Percentiles rank a stretch among this genome's conserved stretches.
These are phyloP conservation scores for Mentha longifolia DNA, from an alignment of 257 asterid species.

Conservation along the genomic window DNA sequence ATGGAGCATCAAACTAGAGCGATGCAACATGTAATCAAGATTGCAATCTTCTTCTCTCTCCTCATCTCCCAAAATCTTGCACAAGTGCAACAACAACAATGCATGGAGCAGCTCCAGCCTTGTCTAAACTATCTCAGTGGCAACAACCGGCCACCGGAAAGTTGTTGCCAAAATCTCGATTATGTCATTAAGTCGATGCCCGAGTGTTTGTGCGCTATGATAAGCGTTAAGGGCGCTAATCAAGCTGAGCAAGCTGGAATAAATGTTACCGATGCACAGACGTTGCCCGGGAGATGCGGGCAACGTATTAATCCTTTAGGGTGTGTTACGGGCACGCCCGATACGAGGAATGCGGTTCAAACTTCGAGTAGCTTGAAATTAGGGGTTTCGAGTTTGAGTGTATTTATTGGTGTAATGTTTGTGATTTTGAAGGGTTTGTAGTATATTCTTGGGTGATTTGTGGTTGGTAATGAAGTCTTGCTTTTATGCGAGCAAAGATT, in stretches of 20 bases:
- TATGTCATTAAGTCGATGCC: conserved; percentile 62
- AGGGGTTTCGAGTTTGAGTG: conserved; percentile 11
- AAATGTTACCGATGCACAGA: conserved; percentile 63
- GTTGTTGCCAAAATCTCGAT: conserved; percentile 68
- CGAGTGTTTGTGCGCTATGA: conserved; percentile 73
- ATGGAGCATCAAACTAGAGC: conserved; percentile 28
- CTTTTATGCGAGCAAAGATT: background rate
- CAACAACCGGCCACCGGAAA: conserved; percentile 56
- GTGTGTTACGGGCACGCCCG: conserved; percentile 71
- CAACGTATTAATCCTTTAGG: conserved; percentile 80
- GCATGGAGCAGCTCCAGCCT: conserved; percentile 63
- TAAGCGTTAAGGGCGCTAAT: conserved; percentile 66
- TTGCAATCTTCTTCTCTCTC: conserved; percentile 32
- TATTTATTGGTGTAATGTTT: conserved; percentile 17
- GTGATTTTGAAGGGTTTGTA: conserved; percentile 19
- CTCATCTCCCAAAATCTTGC: conserved; percentile 34
- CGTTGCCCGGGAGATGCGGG: conserved; percentile 81
- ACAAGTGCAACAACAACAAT: conserved; percentile 52
- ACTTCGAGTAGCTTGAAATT: conserved; percentile 10
- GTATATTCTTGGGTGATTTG: background rate
- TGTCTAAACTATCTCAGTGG: conserved; percentile 65
- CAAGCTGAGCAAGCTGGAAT: conserved; percentile 73
- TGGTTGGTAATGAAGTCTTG: background rate
- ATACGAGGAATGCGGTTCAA: conserved; percentile 31
- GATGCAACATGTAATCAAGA: conserved; percentile 14